A percentile compares a stretch with the other conserved stretches of the same genome.
Conservation (phyloP, 192 early-diverging fungal genomes). For the Phycomyces blakesleeanus region DNA sequence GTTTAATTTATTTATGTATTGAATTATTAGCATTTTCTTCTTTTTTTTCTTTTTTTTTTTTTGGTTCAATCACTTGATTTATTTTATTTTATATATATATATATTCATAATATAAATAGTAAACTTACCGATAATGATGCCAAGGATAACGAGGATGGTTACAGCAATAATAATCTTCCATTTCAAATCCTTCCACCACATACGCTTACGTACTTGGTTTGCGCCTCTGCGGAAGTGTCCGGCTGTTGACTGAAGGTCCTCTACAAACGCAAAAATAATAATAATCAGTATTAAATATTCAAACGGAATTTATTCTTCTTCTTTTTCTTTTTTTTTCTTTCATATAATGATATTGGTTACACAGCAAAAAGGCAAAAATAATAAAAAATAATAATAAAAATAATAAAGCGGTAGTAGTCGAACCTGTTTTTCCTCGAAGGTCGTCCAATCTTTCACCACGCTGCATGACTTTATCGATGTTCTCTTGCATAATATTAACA, state of each 20-base stretch:
- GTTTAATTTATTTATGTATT: too few species aligned
- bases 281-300: too few species aligned
- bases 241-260: slow-evolving; percentile 35
- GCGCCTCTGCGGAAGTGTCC: slow-evolving; percentile 35
- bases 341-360: not conserved
- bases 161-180: slow-evolving; percentile 85
- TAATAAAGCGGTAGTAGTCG: too few species aligned
- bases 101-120: too few species aligned
- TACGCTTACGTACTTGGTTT: slow-evolving; percentile 39
- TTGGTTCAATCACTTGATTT: not conserved
- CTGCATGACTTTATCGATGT: slow-evolving; percentile 85
- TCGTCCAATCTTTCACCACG: slow-evolving; percentile 83
- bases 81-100: not conserved
- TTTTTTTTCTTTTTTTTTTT: not conserved
- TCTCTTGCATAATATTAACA: slow-evolving; percentile 89
- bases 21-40: slow-evolving; percentile 69
- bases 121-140: slow-evolving; percentile 77
- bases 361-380: not conserved
- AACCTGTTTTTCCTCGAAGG: slow-evolving; percentile 79
- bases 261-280: slow-evolving; percentile 6
- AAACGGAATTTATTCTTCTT: too few species aligned
- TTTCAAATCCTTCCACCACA: slow-evolving; percentile 97
- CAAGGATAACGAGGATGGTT: slow-evolving; percentile 70
- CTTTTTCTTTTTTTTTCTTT: too few species aligned
- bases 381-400: not conserved